phyloP scores from a whole-genome alignment of 2,329 filamentous ascomycete genomes.

The Cladosporium sphaerospermum region DNA sequence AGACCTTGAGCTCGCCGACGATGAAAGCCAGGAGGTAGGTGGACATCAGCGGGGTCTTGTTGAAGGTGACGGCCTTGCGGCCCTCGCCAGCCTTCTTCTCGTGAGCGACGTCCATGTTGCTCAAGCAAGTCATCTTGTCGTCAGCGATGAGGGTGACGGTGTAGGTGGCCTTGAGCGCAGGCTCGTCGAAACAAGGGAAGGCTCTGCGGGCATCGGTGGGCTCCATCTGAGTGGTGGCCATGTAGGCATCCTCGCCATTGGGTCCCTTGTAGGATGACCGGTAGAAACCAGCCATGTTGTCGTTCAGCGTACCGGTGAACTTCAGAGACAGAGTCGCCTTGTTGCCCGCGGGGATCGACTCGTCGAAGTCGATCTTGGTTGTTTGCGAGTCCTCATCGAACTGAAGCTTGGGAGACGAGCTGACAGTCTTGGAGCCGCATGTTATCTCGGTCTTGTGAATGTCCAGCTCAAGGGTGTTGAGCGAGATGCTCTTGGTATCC shows the following conservation, averaged over 20 bases:
- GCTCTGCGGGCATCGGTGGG: conserved; percentile 87
- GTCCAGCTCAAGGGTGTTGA: conserved; percentile 83
- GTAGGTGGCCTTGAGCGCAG: conserved; percentile 86
- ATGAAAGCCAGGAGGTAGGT: conserved; percentile 94
- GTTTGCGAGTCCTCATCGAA: conserved; percentile 76
- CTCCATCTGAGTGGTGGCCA: conserved; percentile 95
- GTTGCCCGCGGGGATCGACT: conserved; percentile 64
- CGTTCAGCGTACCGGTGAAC: conserved; percentile 76
- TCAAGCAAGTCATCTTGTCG: conserved; percentile 82
- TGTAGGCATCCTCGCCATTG: conserved; percentile 70
- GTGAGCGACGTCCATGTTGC: conserved; percentile 90
- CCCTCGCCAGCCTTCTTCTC: conserved; percentile 64
- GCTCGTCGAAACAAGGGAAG: conserved; percentile 96
- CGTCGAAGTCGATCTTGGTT: conserved; percentile 71
- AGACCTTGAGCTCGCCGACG: conserved; percentile 86
- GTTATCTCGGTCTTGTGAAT: conserved; percentile 69
- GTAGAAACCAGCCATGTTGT: conserved; percentile 98
- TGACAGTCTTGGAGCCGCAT: conserved; percentile 50
- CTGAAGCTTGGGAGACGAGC: conserved; percentile 60
- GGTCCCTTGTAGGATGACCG: conserved; percentile 83
- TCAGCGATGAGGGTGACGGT: conserved; percentile 87
- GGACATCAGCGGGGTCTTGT: conserved; percentile 88
- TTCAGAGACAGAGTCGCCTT: conserved; percentile 72
- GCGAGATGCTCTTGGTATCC: conserved; percentile 75
- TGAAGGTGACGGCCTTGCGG: conserved; percentile 86